Evolutionary conservation across 441 rosid genomes (phyloP), one percentile per base, ranked within the genome.

Genomic region (Arabidopsis hybrid): DNA sequence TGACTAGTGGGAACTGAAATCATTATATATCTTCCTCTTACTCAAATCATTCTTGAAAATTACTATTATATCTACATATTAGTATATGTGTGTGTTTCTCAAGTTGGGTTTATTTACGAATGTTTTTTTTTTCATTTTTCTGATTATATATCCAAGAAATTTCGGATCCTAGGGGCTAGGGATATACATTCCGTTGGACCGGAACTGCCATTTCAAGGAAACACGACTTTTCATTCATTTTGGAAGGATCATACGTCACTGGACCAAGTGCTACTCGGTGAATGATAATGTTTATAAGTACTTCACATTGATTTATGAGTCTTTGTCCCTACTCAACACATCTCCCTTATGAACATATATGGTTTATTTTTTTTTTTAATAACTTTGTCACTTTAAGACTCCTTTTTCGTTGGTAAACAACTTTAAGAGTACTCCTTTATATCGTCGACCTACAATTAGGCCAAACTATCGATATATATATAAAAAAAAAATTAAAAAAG

Each of bases 1-100:
- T 83, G 88, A 76, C 88, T 14, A 87, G 87, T 74, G 69, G 85
- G 80, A 81, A 79, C 71, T 45, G 62, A 79, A 84, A 76, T 87
- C 84, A 79, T 80, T 77, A 5, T 34, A 65, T 34, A 17, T 64
- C 21, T 46, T 50, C 13, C 12, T 36, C 60, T 39, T 36, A 34
- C 59, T 35, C 46, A 49, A 65, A 50, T 65, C 21, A 35, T 65
- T 49, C 18, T 35, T 49, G 12, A 65, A 49, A 50, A 5, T 35
- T 50, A 18, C 34, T 2, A 49, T 16, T 35, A 35, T 35, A 34
- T 40, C 29, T 26, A 53, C 7, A 42, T 53, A 34, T 34, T 0
- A 34, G 4, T 10, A 39, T 3, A 4, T 8, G 12, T 49, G 0
- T 17, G 2, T 57, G 13, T 58, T 13, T 57, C 6, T 57, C 61